Evolutionary conservation across 2,329 filamentous ascomycete species (phyloP).

Genomic region (Rutstroemia sydowiana): DNA sequence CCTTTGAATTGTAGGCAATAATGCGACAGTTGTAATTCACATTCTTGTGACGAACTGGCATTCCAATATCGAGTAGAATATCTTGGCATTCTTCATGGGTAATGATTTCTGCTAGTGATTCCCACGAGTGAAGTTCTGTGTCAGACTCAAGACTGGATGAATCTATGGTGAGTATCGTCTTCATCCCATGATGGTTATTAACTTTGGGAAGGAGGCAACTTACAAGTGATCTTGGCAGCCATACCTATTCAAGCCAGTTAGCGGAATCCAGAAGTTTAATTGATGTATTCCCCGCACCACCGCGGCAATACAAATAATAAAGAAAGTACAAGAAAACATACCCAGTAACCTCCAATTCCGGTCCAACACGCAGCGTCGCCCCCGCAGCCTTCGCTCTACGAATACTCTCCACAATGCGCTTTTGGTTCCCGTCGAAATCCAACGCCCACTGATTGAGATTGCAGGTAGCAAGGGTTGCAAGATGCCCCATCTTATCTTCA

Average conservation of each 20-base stretch:
- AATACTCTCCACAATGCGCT: constrained; percentile 53
- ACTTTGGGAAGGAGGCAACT: too few species aligned
- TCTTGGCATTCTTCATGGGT: constrained; percentile 51
- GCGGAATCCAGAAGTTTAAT: too few species aligned
- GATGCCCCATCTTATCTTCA: constrained; percentile 7
- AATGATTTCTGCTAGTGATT: constrained; percentile 47
- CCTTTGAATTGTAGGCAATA: constrained; percentile 44
- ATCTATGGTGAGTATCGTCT: constrained; percentile 9
- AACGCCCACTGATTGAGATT: constrained; percentile 8
- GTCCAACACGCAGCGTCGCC: constrained; percentile 48
- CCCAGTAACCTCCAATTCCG: constrained; percentile 30
- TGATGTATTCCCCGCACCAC: constrained; percentile 4
- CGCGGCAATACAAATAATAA: not conserved
- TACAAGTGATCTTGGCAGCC: constrained; percentile 38
- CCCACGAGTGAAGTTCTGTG: constrained; percentile 40
- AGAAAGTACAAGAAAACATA: too few species aligned
- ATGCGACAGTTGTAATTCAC: constrained; percentile 54
- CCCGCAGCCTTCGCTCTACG: constrained; percentile 45
- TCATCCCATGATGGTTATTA: not conserved
- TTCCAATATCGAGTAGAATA: constrained; percentile 58
- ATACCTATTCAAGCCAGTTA: constrained; percentile 34
- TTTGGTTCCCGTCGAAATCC: constrained; percentile 16
- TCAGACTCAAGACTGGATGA: constrained; percentile 32
- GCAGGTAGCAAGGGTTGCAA: constrained; percentile 3
- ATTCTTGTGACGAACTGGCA: constrained; percentile 56